These are phyloP conservation scores for Tinospora cordifolia DNA, from an alignment of 164 flowering plant species.

Conservation along the genomic window DNA sequence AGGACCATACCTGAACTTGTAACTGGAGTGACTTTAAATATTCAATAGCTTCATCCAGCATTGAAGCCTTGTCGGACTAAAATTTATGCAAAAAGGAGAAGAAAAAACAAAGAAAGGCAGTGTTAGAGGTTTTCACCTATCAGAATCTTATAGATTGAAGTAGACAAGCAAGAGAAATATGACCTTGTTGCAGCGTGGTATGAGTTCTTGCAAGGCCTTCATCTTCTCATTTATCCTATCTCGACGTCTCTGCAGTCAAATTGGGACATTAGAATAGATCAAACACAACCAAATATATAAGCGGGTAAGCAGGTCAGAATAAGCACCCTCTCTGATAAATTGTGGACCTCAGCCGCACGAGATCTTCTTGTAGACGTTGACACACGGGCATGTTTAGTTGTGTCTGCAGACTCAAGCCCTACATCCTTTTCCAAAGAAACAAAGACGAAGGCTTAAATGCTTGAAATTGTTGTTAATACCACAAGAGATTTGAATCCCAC, in stretches of 20 bases:
- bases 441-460: not conserved
- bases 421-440: conserved; percentile 39
- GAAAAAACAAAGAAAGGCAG: not conserved
- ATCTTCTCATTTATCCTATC: conserved; percentile 96
- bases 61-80: conserved; percentile 94
- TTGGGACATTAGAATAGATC: not conserved
- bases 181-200: conserved; percentile 94
- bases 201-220: conserved; percentile 91
- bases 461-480: no score
- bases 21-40: conserved; percentile 85
- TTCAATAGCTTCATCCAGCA: conserved; percentile 94
- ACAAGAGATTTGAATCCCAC: not conserved
- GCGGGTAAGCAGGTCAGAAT: not conserved
- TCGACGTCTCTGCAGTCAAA: conserved; percentile 66
- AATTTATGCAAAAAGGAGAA: conserved; percentile 5
- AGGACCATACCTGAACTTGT: conserved; percentile 74
- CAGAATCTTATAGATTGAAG: not conserved
- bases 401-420: conserved; percentile 44
- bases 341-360: conserved; percentile 96
- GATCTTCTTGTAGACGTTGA: conserved; percentile 59
- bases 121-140: not conserved
- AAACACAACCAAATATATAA: not conserved
- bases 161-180: not conserved
- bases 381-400: conserved; percentile 52
- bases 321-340: conserved; percentile 86